Evolutionary conservation across 345 rosid genomes (phyloP).

Genomic region (Toxicodendron radicans): DNA sequence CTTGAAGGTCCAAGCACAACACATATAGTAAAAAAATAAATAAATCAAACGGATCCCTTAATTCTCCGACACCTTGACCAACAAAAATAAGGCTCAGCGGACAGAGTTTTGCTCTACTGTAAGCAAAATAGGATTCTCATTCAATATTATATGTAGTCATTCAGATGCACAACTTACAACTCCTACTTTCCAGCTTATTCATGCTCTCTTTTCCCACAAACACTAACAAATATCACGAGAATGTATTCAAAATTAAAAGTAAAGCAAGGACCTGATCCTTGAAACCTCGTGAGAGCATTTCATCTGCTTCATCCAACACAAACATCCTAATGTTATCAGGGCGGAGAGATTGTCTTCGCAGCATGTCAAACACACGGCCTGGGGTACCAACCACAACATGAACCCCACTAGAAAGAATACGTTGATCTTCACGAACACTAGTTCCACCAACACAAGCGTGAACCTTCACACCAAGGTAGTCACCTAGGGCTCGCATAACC

Average conservation of each 20-base stretch:
- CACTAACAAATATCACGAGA: background rate
- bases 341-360: constrained; percentile 71
- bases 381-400: constrained; percentile 85
- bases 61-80: background rate
- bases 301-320: constrained; percentile 81
- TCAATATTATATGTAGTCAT: background rate
- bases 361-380: constrained; percentile 85
- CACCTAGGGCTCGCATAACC: constrained; percentile 86
- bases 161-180: background rate
- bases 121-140: constrained; percentile 2
- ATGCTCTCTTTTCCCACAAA: background rate
- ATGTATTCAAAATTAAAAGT: background rate
- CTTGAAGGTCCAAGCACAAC: background rate
- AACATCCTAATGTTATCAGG: constrained; percentile 69
- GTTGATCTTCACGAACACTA: constrained; percentile 81
- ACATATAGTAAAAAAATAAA: background rate
- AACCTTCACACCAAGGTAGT: constrained; percentile 78
- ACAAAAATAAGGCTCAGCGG: background rate
- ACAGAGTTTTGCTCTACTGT: background rate
- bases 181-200: background rate
- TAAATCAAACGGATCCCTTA: background rate
- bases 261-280: constrained; percentile 63
- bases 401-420: constrained; percentile 74
- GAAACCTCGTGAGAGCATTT: constrained; percentile 85
- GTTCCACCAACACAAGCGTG: constrained; percentile 90